Conservation (phyloP, 768 basidiomycete species). For the Coprinellus aureogranulatus region DNA sequence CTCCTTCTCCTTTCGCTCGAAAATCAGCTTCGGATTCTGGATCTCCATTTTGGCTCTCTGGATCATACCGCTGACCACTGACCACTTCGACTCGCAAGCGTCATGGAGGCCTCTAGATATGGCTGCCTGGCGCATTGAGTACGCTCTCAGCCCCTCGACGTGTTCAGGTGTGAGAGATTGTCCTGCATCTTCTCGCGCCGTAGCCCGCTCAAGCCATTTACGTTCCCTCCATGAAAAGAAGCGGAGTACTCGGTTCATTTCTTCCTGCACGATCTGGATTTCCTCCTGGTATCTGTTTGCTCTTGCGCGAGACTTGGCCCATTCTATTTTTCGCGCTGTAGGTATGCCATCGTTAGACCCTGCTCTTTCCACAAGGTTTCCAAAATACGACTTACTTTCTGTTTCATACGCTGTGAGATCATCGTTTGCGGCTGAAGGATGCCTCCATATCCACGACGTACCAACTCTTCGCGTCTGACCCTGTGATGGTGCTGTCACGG, state of each 20-base stretch:
- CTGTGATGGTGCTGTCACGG: not conserved
- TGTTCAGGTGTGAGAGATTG: not conserved
- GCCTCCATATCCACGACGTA: not conserved
- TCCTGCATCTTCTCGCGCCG: not conserved
- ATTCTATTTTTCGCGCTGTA: not conserved
- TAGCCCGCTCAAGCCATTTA: not conserved
- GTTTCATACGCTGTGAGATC: not conserved
- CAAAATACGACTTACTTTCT: not conserved
- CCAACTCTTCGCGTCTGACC: not conserved
- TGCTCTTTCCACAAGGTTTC: not conserved
- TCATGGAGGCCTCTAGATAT: not conserved
- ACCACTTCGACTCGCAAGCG: not conserved
- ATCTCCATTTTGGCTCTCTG: not conserved
- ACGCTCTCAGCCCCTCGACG: not conserved
- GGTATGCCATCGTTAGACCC: not conserved
- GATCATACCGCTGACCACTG: not conserved
- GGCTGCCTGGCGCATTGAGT: not conserved
- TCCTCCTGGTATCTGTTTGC: not conserved
- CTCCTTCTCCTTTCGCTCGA: not conserved
- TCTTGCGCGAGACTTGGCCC: not conserved
- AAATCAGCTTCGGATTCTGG: not conserved
- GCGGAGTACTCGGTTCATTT: not conserved
- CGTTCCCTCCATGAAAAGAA: not conserved
- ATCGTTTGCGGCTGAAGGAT: not conserved
- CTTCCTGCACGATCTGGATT: not conserved